Evolutionary conservation across 2,329 filamentous ascomycete genomes (phyloP), one percentile per base, ranked within the genome.

Genomic region (Ophiosphaerella herpotricha): DNA sequence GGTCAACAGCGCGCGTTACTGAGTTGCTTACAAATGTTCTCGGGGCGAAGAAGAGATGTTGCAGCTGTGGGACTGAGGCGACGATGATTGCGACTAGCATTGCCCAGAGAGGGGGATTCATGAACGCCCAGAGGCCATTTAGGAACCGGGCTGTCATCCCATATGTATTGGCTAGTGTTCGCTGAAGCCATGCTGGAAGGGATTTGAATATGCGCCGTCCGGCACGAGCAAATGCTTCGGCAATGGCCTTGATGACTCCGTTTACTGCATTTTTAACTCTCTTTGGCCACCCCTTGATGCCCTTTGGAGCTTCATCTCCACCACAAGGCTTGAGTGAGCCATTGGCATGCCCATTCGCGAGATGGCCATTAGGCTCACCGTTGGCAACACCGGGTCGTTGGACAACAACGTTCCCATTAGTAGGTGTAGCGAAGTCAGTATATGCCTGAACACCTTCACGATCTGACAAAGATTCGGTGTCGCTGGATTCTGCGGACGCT

Each of bases 81-180:
- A 99, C 89, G 43, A 96, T 76, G 39, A 97, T 87, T n/a, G 94
- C 90, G 34, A 86, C 79, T 31, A 97, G 78, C 94, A 99, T 97
- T 26, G 94, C 92, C 91, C 92, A 97, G 23, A 99, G 85, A 1
- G 94, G 94, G 36, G 94, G 93, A 74, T 97, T 97, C 93, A 99
- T 97, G 73, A 97, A 96, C 40, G 89, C 88, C 89, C 89, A 94
- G 11, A 92, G 71, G 44, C 91, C 91, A 41, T 75, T 75, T 60
- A 83, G 74, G 61, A 90, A 87, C 55, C 71, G 82, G 72, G 61
- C 62, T 26, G 76, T 45, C 36, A 71, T 74, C 29, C 66, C 71
- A 38, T 71, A 75, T 14, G 76, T 55, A 21, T 71, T 75, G 8
- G 76, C 72, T 4, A 86, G 64, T 6, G 68, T 58, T 43, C 75